Conservation (phyloP, 2,329 filamentous ascomycete species). For the Scytalidium lignicola region DNA sequence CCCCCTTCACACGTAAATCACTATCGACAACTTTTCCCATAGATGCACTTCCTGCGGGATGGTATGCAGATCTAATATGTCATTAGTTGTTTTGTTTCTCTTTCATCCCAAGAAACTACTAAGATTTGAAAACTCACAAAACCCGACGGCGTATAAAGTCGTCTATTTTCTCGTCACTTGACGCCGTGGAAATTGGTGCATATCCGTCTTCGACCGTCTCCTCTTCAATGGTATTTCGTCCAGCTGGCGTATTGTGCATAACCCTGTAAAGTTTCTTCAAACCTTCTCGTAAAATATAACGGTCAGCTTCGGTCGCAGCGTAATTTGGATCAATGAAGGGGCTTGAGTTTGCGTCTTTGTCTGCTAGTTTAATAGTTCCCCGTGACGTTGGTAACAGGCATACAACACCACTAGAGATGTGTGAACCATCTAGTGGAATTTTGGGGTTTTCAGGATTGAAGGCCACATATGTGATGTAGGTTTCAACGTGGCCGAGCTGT, state of each 20-base stretch:
- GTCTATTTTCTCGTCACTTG: constrained; percentile 1
- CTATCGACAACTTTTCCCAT: constrained; percentile 23
- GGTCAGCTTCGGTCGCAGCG: constrained; percentile 9
- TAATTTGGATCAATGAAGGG: constrained; percentile 13
- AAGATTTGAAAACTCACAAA: not conserved
- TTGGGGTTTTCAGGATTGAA: constrained; percentile 1
- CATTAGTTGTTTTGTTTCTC: not conserved
- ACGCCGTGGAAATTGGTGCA: not conserved
- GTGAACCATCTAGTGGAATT: constrained; percentile 8
- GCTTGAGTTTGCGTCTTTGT: not conserved
- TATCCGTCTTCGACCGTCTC: constrained; percentile 5
- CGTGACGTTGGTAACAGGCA: constrained; percentile 9
- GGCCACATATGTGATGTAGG: constrained; percentile 1
- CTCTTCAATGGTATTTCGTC: constrained; percentile 4
- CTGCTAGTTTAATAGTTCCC: constrained; percentile 7
- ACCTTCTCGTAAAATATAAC: constrained; percentile 6
- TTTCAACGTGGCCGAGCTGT: not conserved
- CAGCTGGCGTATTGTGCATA: constrained; percentile 4
- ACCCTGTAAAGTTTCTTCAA: constrained; percentile 1
- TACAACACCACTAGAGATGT: constrained; percentile 3
- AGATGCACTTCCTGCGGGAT: constrained; percentile 10
- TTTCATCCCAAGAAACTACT: not conserved
- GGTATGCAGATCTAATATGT: constrained; percentile 4
- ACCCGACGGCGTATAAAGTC: not conserved
- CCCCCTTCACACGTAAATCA: constrained; percentile 17